These are phyloP conservation scores for Penicillium capsulatum DNA, from an alignment of 2,329 filamentous ascomycete genomes.

Conservation along the genomic window DNA sequence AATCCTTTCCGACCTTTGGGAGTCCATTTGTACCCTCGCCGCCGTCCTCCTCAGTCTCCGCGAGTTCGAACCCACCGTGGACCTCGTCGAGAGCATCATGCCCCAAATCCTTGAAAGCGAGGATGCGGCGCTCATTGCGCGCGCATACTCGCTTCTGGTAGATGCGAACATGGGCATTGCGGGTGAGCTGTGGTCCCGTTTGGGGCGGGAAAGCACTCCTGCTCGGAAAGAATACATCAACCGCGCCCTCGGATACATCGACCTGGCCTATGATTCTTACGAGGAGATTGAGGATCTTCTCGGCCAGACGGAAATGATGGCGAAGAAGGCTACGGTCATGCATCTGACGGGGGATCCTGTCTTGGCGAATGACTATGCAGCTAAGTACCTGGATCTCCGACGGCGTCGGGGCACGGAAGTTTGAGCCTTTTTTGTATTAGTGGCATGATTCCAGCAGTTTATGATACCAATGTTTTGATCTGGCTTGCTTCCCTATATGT, in stretches of 20 bases:
- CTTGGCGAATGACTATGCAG: constrained; percentile 63
- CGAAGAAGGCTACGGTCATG: constrained; percentile 76
- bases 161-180: constrained; percentile 78
- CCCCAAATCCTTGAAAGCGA: constrained; percentile 73
- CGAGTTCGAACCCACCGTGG: constrained; percentile 64
- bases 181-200: constrained; percentile 40
- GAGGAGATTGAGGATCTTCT: constrained; percentile 62
- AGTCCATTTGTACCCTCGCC: constrained; percentile 63
- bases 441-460: not conserved
- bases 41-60: constrained; percentile 64
- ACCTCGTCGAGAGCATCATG: constrained; percentile 64
- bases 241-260: constrained; percentile 57
- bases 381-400: constrained; percentile 59
- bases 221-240: constrained; percentile 55
- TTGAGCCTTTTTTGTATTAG: constrained; percentile 9
- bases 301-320: constrained; percentile 73
- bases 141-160: constrained; percentile 65
- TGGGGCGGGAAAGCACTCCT: constrained; percentile 23
- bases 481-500: no score
- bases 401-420: constrained; percentile 32
- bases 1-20: constrained; percentile 67
- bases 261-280: constrained; percentile 61
- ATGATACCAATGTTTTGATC: no score
- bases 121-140: constrained; percentile 58
- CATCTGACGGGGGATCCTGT: constrained; percentile 62